Evolutionary conservation across 1,284 basidiomycete species (phyloP), one percentile per base, ranked within the genome.

Genomic region (Rhodotorula sp.): DNA sequence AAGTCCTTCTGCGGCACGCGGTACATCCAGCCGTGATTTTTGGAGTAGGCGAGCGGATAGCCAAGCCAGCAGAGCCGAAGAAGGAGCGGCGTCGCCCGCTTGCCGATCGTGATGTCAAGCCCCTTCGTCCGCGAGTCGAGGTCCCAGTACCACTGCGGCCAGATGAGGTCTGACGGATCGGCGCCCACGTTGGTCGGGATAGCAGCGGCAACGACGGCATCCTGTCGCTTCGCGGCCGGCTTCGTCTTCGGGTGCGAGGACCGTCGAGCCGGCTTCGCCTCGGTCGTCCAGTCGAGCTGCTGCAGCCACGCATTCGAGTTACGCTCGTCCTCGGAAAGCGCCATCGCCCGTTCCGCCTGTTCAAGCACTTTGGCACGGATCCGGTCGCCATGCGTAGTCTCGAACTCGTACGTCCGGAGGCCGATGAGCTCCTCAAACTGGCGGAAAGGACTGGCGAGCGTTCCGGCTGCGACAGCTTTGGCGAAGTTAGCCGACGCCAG

Each of bases 101-200:
- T 92, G 56, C 93, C 89, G 55, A 91, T 87, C 4, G 94, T 94
- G 65, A 99, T 83, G 77, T 96, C 92, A 39, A 97, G 84, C 6
- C 76, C 77, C 4, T 88, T 77, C 30, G 83, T 82, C 2, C 69
- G 80, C 17, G 79, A 78, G 59, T 83, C 81, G 59, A 94, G 85
- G 51, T 98, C 93, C 92, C 91, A 95, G 79, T 93, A 99, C 95
- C 96, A 99, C 78, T 93, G 91, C 0, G 94, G 95, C 86, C 86
- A 87, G 66, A 80, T 79, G 52, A 75, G 71, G 34, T 74, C 73
- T 36, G n/a, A 39, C n/a, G 17, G 13, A 10, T 32, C 57, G 48
- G 24, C 15, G 19, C 30, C 22, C 27, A n/a, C 54, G n/a, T 34
- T n/a, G 9, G 34, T 49, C 20, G 52, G n/a, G n/a, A 39, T 51